Evolutionary conservation across 192 early-diverging fungal genomes (phyloP).

Genomic region (Cladochytrium replicatum): DNA sequence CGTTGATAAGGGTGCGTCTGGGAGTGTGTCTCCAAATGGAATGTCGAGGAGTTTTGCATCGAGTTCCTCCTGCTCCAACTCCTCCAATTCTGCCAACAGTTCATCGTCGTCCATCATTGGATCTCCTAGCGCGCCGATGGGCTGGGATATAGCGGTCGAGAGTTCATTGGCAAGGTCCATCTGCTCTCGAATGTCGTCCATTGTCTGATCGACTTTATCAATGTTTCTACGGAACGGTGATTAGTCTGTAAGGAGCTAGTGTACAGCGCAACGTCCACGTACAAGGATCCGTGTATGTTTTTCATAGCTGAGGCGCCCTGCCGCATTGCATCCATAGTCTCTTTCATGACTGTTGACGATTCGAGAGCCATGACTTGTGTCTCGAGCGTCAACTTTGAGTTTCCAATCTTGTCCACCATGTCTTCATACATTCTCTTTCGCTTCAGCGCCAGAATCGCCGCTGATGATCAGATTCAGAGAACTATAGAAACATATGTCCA

Average conservation of each 20-base stretch:
- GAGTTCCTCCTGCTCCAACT: conserved; percentile 86
- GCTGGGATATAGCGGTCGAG: conserved; percentile 83
- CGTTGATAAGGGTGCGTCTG: too few relatives aligned
- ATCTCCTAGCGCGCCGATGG: conserved; percentile 72
- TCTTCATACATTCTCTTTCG: conserved; percentile 77
- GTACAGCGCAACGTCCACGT: too few relatives aligned
- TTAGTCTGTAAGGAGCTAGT: too few relatives aligned
- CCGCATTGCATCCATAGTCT: conserved; percentile 92
- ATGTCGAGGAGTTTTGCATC: conserved; percentile 74
- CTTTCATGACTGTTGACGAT: conserved; percentile 87
- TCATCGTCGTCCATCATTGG: conserved; percentile 97
- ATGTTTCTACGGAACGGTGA: conserved; percentile 54
- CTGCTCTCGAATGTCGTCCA: conserved; percentile 97
- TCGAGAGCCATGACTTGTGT: conserved; percentile 93
- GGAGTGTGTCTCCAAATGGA: too few relatives aligned
- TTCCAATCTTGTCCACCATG: conserved; percentile 80
- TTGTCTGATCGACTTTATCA: conserved; percentile 87
- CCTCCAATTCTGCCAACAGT: conserved; percentile 79
- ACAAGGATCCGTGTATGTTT: conserved; percentile 78
- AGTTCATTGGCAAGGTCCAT: conserved; percentile 95
- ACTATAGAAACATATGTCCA: background rate
- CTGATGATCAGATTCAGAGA: conserved; percentile 19
- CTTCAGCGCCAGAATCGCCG: conserved; percentile 90
- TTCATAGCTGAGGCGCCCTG: conserved; percentile 90
- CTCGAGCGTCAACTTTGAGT: conserved; percentile 84